These are phyloP conservation scores for Pholiota molesta DNA, from an alignment of 768 basidiomycete genomes.

Conservation along the genomic window DNA sequence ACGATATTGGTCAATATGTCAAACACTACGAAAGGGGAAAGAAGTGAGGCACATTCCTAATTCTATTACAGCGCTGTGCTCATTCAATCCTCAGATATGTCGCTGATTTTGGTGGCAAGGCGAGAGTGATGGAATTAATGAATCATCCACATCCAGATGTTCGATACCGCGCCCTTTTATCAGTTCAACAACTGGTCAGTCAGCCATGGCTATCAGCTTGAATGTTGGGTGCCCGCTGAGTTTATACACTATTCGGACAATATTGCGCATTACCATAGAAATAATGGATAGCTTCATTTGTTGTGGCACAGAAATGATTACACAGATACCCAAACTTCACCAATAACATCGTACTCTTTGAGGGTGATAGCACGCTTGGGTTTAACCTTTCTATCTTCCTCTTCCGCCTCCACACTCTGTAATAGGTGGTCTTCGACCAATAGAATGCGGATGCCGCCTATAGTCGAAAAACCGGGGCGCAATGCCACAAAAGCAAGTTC, in stretches of 20 bases:
- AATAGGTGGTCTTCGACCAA: slow-evolving; percentile 58
- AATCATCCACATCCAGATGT: slow-evolving; percentile 86
- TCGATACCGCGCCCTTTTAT: slow-evolving; percentile 87
- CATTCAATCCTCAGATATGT: slow-evolving; percentile 54
- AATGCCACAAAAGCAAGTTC: slow-evolving; percentile 64
- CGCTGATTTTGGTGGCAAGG: slow-evolving; percentile 86
- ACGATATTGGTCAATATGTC: slow-evolving; percentile 94
- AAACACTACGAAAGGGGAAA: slow-evolving; percentile 91
- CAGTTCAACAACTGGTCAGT: slow-evolving; percentile 90
- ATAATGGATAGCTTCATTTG: not conserved
- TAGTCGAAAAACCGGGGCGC: slow-evolving; percentile 57
- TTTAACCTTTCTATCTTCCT: slow-evolving; percentile 22
- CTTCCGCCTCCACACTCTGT: slow-evolving; percentile 32
- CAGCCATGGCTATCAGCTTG: slow-evolving; percentile 77
- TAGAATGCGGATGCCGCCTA: slow-evolving; percentile 75
- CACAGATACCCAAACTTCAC: slow-evolving; percentile 65
- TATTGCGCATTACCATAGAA: not conserved
- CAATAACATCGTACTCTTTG: slow-evolving; percentile 73
- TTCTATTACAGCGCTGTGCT: slow-evolving; percentile 6
- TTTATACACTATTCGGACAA: not conserved
- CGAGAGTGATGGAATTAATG: slow-evolving; percentile 90
- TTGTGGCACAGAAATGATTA: slow-evolving; percentile 4
- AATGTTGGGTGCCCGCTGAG: not conserved
- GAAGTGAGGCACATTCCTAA: slow-evolving; percentile 57
- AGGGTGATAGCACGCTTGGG: slow-evolving; percentile 47